Base-by-base conservation (phyloP, 1,284 basidiomycete genomes). In the Cutaneotrichosporon dermatis region DNA sequence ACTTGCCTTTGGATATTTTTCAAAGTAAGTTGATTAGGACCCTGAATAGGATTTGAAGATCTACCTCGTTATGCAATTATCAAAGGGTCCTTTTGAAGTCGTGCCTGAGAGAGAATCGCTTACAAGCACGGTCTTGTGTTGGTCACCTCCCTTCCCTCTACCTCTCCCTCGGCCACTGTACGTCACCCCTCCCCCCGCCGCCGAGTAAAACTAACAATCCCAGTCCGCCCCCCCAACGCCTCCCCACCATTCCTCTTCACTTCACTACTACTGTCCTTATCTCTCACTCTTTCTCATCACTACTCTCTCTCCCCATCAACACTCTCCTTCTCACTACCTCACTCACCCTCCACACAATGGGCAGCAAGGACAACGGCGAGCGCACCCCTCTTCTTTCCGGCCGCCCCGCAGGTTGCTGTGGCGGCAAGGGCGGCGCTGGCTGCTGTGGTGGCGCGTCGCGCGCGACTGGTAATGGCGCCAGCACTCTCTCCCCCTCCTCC, bases 401-500 rank as follows among this genome's bases (percentile, higher is more conserved):
- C 58, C 55, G 55, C 53, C 40, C 45, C 13, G 42, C 51, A 5
- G 61, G 55, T 52, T 59, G 61, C 48, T 63, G 61, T 48, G 59
- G 61, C 42, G 61, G 61, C 55, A 56, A 56, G 33, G 58, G 58
- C 61, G 49, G 55, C 16, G 57, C 54, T 40, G 42, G 11, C 10
- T 64, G 62, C 59, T 64, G 62, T 15, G 59, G 59, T 16, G 62
- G 62, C 55, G 16, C 41, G 13, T 10, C n/a, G 5, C 43, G 55
- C n/a, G 59, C 56, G 25, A 36, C 12, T 7, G 59, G 62, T 55
- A 59, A 57, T 12, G 55, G 57, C 41, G 54, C 56, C 9, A 46
- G 34, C 46, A 33, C 34, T 6, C 39, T 52, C 41, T n/a, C 54
- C 6, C 57, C 60, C 12, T 25, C 49, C 13, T 12, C 39, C 11